Evolutionary conservation across 2,329 filamentous ascomycete species (phyloP), one percentile per base, ranked within the genome.

Genomic region (Conoideocrella luteorostrata): DNA sequence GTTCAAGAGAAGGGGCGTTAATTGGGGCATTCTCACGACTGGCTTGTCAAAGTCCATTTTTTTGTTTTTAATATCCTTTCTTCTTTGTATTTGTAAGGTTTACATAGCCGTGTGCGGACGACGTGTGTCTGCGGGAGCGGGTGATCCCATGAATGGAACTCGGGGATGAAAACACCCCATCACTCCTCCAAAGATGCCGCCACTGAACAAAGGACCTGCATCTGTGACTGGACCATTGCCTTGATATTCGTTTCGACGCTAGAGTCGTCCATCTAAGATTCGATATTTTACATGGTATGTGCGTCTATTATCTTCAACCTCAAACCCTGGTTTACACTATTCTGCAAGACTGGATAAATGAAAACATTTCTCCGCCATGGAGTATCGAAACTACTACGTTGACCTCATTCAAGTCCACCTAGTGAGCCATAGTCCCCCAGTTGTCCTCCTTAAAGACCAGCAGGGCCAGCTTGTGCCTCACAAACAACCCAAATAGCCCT

Each of bases 381-480:
- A n/a, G n/a, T n/a, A n/a, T n/a, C n/a, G n/a, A n/a, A n/a, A n/a
- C n/a, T n/a, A n/a, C n/a, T n/a, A n/a, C n/a, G n/a, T n/a, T n/a
- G n/a, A n/a, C n/a, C n/a, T n/a, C n/a, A n/a, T n/a, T n/a, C 37
- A 39, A 11, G 39, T 33, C 26, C 22, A 29, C 28, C 52, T 40
- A 59, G 29, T 52, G 51, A 34, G 56, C 56, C 13, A 49, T 47
- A 23, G 69, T 66, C 49, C 70, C 71, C 69, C 73, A 71, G 62
- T 98, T 98, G 67, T 98, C 93, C 60, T 86, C 80, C 62, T 85
- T 84, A 72, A 98, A 98, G 53, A 98, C 78, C 53, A 93, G 72
- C 57, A 95, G 69, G 35, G 93, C 93, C 52, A 96, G 77, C 49
- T 80, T 80, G 69, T 98, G 93, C 53, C 93, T 74, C 43, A 89